Evolutionary conservation across 2,329 filamentous ascomycete genomes (phyloP).

Genomic region (Fusarium sp.): DNA sequence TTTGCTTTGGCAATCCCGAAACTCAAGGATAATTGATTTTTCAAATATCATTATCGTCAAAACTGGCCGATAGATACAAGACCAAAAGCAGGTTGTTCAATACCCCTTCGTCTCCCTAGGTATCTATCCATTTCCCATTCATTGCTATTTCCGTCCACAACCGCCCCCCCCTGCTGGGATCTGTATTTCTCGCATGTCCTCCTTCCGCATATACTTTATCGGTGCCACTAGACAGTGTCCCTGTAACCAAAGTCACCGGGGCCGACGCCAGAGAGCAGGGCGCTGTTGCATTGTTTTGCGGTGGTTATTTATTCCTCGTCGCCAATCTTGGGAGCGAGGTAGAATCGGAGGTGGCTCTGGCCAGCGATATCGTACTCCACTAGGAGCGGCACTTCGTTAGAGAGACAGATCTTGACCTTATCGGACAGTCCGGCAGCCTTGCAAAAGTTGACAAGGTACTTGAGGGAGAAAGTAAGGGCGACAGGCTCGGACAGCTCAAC

Average conservation of each 20-base stretch:
- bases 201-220: conserved; percentile 14
- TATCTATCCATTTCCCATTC: conserved; percentile 21
- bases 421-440: conserved; percentile 88
- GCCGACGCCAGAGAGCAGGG: conserved; percentile 30
- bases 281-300: conserved; percentile 20
- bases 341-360: conserved; percentile 95
- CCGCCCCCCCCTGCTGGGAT: conserved; percentile 24
- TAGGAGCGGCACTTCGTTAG: conserved; percentile 93
- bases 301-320: conserved; percentile 49
- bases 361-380: conserved; percentile 88
- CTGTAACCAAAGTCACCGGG: conserved; percentile 28
- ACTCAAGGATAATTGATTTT: conserved; percentile 3
- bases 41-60: conserved; percentile 37
- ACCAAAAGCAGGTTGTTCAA: conserved; percentile 2
- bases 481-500: conserved; percentile 95
- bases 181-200: conserved; percentile 27
- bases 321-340: conserved; percentile 81
- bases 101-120: conserved; percentile 2
- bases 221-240: conserved; percentile 26
- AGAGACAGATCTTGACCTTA: conserved; percentile 90
- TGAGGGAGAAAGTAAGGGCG: conserved; percentile 94
- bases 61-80: conserved; percentile 8
- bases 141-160: conserved; percentile 18
- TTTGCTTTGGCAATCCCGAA: conserved; percentile 2
- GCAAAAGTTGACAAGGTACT: conserved; percentile 99